phyloP scores from a whole-genome alignment of 306 rosid genomes.

The Sophora flavescens region DNA sequence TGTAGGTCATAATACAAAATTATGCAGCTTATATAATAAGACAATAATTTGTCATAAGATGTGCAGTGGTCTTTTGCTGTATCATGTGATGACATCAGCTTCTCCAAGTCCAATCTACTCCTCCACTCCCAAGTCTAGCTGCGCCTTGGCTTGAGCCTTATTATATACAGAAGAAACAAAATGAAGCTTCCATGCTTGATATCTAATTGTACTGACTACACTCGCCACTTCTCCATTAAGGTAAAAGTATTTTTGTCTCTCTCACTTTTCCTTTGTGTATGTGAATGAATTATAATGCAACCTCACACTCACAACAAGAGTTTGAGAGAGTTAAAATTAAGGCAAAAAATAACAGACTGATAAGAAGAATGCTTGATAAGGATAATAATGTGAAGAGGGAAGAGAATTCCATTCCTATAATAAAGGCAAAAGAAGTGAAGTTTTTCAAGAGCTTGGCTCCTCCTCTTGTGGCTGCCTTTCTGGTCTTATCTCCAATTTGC shows the following conservation, averaged over 20 bases:
- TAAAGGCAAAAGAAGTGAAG: constrained; percentile 40
- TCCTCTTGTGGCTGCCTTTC: constrained; percentile 65
- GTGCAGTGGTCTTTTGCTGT: neutral
- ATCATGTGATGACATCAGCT: neutral
- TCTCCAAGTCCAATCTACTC: neutral
- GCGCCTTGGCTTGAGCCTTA: neutral
- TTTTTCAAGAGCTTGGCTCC: constrained; percentile 59
- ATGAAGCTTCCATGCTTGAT: constrained; percentile 57
- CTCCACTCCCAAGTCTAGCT: neutral
- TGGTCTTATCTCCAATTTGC: constrained; percentile 67
- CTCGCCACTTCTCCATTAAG: constrained; percentile 43
- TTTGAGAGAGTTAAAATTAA: neutral
- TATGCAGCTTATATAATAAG: no score
- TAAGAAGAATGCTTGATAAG: constrained; percentile 32
- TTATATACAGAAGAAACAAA: neutral
- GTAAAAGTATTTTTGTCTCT: constrained; percentile 40
- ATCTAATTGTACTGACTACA: constrained; percentile 33
- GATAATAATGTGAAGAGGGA: constrained; percentile 46
- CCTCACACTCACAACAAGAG: neutral
- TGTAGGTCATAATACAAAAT: no score
- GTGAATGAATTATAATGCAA: neutral
- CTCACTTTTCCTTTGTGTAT: neutral
- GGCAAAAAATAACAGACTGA: neutral
- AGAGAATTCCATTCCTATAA: constrained; percentile 41
- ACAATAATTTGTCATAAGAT: no score